Base-by-base conservation (phyloP, 352 stramenopile species). In the Phytophthora ohioensis region DNA sequence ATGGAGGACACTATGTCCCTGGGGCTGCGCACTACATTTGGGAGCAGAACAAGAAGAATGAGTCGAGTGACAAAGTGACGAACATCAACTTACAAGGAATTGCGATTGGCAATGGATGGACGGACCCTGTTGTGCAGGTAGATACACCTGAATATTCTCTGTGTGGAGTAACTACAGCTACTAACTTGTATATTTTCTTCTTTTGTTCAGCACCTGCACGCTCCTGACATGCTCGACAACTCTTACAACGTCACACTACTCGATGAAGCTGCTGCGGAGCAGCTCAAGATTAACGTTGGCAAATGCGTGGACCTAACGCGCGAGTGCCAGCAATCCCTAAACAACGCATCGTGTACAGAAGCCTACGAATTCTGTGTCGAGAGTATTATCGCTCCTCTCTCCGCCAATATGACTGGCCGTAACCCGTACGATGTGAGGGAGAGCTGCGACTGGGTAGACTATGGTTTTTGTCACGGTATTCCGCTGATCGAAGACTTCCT, bases 381-480 rank as follows among this genome's bases (percentile, higher is more conserved):
- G 3, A 57, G 78, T 15, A n/a, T 90, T 15, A 60, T 86, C 27
- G n/a, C 2, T 0, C 57, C 77, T 8, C 75, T 89, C 42, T 49
- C 39, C 7, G 46, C 55, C 0, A 64, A 67, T 1, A 45, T 52
- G 36, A 67, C 63, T 21, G 63, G 63, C 8, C 77, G 74, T 11
- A 91, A 91, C 62, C 64, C 64, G 48, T 91, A 90, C 62, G 83
- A 91, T 46, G 72, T 92, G 27, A 73, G 84, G 15, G 57, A 76
- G 32, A 55, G 65, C 15, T 91, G 84, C 46, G 65, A 74, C 55
- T 72, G 57, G 65, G 65, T 71, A 10, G 67, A 71, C 32, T 73
- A 67, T 39, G 69, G 70, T 2, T 74, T 77, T 57, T 80, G 80
- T 53, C 78, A 75, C 35, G 71, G 84, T 36, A 64, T 86, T 32